Evolutionary conservation across 805 yeast genomes (phyloP).

Genomic region (Hanseniaspora osmophila): DNA sequence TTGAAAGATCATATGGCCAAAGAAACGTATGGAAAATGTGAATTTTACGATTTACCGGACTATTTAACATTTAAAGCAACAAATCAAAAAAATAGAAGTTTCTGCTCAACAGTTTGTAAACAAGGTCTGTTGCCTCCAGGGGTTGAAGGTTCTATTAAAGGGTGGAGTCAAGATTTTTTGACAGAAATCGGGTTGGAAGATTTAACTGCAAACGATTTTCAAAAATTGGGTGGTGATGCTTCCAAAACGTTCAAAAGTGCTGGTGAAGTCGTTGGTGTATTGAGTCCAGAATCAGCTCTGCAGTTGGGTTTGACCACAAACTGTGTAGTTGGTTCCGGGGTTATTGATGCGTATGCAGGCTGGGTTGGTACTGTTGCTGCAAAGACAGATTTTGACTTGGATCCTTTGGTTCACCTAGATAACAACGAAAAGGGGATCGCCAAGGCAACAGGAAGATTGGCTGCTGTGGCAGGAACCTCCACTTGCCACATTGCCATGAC

Average conservation of each 20-base stretch:
- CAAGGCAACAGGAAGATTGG: slow-evolving; percentile 68
- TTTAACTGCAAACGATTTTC: slow-evolving; percentile 60
- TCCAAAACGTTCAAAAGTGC: slow-evolving; percentile 50
- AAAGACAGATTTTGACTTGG: slow-evolving; percentile 45
- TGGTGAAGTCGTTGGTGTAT: slow-evolving; percentile 76
- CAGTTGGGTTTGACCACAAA: slow-evolving; percentile 70
- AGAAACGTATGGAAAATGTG: slow-evolving; percentile 40
- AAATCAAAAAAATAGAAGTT: slow-evolving; percentile 73
- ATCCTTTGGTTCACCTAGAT: slow-evolving; percentile 37
- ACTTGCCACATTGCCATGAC: slow-evolving; percentile 91
- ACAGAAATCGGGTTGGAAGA: slow-evolving; percentile 57
- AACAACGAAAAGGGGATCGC: slow-evolving; percentile 33
- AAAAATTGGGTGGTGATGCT: slow-evolving; percentile 60
- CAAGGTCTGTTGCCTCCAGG: slow-evolving; percentile 91
- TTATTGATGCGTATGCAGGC: slow-evolving; percentile 96
- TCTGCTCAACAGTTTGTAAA: slow-evolving; percentile 84
- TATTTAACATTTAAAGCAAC: slow-evolving; percentile 86
- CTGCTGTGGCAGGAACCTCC: slow-evolving; percentile 97
- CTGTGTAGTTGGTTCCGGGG: slow-evolving; percentile 86
- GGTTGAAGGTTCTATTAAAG: slow-evolving; percentile 70
- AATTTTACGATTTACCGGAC: slow-evolving; percentile 88
- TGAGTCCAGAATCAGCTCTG: slow-evolving; percentile 52
- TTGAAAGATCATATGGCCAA: slow-evolving; percentile 69
- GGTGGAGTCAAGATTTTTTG: slow-evolving; percentile 82
- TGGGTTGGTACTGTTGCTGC: slow-evolving; percentile 98